phyloP scores from a whole-genome alignment of 140 eudicot species.

The Senecio squalidus region DNA sequence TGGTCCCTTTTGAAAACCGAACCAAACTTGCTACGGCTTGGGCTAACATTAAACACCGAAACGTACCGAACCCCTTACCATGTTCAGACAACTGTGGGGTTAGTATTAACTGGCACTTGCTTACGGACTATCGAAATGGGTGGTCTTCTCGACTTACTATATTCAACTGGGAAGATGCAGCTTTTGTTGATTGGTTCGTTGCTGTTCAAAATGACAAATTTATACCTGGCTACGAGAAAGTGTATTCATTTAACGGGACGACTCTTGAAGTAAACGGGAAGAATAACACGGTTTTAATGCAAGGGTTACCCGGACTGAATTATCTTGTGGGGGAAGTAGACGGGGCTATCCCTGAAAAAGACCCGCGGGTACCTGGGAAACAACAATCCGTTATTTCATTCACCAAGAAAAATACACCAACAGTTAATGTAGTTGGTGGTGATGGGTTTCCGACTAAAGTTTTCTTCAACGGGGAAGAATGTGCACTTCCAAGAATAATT shows the following conservation, averaged over 20 bases:
- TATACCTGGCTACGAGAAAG: conserved; percentile 7
- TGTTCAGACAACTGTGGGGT: conserved; percentile 16
- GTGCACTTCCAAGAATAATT: conserved; percentile 57
- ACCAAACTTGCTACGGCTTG: conserved; percentile 13
- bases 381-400: conserved; percentile 88
- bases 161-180: conserved; percentile 15
- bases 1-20: conserved; percentile 9
- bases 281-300: conserved; percentile 11
- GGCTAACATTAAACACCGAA: conserved; percentile 6
- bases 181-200: conserved; percentile 13
- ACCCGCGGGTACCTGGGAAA: conserved; percentile 80
- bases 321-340: conserved; percentile 10
- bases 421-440: conserved; percentile 41
- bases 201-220: conserved; percentile 13
- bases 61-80: conserved; percentile 7
- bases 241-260: conserved; percentile 8
- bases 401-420: conserved; percentile 43
- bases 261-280: conserved; percentile 6
- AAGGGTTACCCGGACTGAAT: conserved; percentile 8
- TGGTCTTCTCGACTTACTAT: conserved; percentile 10
- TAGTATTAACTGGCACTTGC: conserved; percentile 9
- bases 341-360: conserved; percentile 14
- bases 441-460: conserved; percentile 82
- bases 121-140: conserved; percentile 8
- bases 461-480: conserved; percentile 80